phyloP scores from a whole-genome alignment of 2,329 filamentous ascomycete genomes.

The Arthroderma uncinatum region DNA sequence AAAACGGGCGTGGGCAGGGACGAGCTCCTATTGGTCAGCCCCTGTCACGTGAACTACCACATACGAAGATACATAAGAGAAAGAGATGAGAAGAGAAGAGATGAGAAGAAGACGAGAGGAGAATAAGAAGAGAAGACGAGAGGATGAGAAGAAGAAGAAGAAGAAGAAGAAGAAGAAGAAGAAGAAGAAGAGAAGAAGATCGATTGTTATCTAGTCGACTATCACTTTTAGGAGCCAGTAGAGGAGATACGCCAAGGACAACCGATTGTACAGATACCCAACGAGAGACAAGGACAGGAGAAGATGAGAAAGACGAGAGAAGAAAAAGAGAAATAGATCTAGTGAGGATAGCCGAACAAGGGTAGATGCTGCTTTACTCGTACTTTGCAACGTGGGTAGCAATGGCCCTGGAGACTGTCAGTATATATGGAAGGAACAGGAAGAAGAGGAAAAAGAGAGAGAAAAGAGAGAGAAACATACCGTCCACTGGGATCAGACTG shows the following conservation, averaged over 20 bases:
- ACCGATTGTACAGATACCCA: not conserved
- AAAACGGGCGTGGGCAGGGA: not conserved
- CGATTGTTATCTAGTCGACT: not conserved
- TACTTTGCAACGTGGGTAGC: slow-evolving; percentile 66
- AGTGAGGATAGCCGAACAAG: not conserved
- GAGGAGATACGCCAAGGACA: not conserved
- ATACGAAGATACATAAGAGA: no score
- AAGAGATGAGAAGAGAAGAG: not conserved
- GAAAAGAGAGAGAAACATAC: slow-evolving; percentile 36
- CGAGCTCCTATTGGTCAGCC: not conserved
- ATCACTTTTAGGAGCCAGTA: not conserved
- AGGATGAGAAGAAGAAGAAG: not conserved
- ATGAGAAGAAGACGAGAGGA: not conserved
- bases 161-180: not conserved
- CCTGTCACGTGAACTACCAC: not conserved
- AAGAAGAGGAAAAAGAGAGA: not conserved
- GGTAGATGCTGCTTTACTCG: slow-evolving; percentile 24
- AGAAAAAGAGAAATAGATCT: not conserved
- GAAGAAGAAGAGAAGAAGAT: not conserved
- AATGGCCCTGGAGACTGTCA: slow-evolving; percentile 51
- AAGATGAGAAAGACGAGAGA: not conserved
- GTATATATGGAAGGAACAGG: not conserved
- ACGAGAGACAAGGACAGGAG: not conserved
- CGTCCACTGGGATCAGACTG: slow-evolving; percentile 91
- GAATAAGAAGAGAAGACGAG: not conserved